A percentile compares a stretch with the other conserved stretches of the same genome.
phyloP scores from a whole-genome alignment of 2,329 filamentous ascomycete species.

The Ramularia endophylla region DNA sequence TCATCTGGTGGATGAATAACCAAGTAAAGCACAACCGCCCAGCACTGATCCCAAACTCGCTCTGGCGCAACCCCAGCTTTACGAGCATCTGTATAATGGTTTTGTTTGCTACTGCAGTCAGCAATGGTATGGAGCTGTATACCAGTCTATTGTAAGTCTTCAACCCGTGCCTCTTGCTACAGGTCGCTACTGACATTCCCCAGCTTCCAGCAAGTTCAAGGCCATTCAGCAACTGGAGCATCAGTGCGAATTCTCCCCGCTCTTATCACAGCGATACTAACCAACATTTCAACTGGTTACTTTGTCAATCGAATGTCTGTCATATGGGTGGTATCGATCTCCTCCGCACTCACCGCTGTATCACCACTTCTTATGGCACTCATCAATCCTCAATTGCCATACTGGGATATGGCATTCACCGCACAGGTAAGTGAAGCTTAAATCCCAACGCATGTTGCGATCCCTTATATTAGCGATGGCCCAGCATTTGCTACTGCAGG shows the following conservation, averaged over 20 bases:
- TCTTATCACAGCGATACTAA: slow-evolving; percentile 40
- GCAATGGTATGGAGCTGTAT: slow-evolving; percentile 30
- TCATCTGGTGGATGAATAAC: slow-evolving; percentile 50
- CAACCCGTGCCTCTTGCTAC: too few species aligned
- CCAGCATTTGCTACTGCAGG: not conserved
- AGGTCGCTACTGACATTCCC: not conserved
- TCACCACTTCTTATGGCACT: slow-evolving; percentile 45
- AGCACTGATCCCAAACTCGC: slow-evolving; percentile 56
- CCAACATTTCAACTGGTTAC: slow-evolving; percentile 25
- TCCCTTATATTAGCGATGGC: too few species aligned
- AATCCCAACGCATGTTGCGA: too few species aligned
- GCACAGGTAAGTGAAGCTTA: slow-evolving; percentile 9
- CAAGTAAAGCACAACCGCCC: slow-evolving; percentile 43
- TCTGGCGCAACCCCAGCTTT: slow-evolving; percentile 55
- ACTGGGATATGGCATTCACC: slow-evolving; percentile 36
- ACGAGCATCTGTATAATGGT: slow-evolving; percentile 47
- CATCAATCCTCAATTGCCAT: slow-evolving; percentile 41
- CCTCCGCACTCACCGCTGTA: slow-evolving; percentile 19
- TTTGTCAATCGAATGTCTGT: slow-evolving; percentile 17
- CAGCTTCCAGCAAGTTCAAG: slow-evolving; percentile 24
- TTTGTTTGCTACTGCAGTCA: slow-evolving; percentile 35
- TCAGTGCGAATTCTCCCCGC: slow-evolving; percentile 42
- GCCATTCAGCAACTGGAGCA: slow-evolving; percentile 13
- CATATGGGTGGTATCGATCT: slow-evolving; percentile 10
- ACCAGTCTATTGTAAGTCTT: slow-evolving; percentile 9